phyloP scores from a whole-genome alignment of 2,329 filamentous ascomycete genomes.

The Venturia oleaginea region DNA sequence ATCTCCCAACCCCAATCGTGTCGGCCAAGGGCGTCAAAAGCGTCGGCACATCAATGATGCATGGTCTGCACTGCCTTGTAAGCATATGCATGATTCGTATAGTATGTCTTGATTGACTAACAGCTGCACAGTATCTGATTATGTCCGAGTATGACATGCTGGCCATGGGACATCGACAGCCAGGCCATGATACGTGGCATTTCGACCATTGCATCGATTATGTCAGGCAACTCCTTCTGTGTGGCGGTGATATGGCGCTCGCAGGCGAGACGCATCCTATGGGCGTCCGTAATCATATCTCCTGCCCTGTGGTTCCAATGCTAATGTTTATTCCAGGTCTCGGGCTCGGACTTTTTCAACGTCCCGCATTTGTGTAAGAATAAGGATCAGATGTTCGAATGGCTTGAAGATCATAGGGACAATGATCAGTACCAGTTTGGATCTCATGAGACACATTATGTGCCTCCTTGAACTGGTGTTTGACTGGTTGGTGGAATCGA shows the following conservation, averaged over 20 bases:
- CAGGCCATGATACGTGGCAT: conserved; percentile 11
- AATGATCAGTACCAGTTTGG: conserved; percentile 13
- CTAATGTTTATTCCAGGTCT: not conserved
- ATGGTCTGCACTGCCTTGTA: conserved; percentile 13
- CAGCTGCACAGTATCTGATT: conserved; percentile 7
- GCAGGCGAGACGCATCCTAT: conserved; percentile 11
- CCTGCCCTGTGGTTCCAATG: not conserved
- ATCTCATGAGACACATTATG: conserved; percentile 9
- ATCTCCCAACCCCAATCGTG: conserved; percentile 10
- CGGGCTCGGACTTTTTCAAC: not conserved
- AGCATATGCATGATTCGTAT: not conserved
- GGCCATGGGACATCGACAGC: conserved; percentile 1
- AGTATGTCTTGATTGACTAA: not conserved
- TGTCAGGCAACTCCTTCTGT: conserved; percentile 12
- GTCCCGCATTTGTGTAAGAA: conserved; percentile 13
- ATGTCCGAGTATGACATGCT: conserved; percentile 14
- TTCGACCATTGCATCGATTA: conserved; percentile 14
- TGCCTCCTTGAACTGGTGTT: conserved; percentile 4
- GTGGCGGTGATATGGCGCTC: conserved; percentile 13
- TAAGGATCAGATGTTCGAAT: conserved; percentile 10
- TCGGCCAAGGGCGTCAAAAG: conserved; percentile 8
- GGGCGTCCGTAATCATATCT: not conserved
- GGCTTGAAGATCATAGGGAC: conserved; percentile 6
- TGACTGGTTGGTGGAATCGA: not conserved
- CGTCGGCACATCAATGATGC: conserved; percentile 14